Conservation (phyloP, 2,329 filamentous ascomycete species). For the Diatrype stigma region DNA sequence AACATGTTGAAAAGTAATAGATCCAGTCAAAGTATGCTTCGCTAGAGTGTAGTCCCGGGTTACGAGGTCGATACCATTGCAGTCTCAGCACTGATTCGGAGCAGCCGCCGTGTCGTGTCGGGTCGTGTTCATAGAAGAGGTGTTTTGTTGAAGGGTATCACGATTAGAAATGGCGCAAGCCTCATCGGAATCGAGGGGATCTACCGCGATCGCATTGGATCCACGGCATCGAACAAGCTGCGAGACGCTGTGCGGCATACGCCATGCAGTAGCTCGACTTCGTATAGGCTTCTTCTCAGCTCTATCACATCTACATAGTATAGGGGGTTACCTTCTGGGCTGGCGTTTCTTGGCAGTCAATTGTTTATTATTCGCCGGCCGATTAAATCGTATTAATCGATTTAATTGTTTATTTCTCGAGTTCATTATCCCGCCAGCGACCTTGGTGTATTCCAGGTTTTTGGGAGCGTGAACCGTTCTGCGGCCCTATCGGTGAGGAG, state of each 20-base stretch:
- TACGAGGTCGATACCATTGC: not conserved
- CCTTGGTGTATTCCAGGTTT: not conserved
- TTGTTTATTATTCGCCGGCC: not conserved
- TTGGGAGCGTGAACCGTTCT: not conserved
- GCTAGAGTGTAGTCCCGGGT: not conserved
- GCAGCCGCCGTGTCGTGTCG: not conserved
- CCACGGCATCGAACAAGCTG: not conserved
- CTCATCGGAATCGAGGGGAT: not conserved
- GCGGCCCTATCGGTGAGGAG: slow-evolving; percentile 8
- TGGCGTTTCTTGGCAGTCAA: not conserved
- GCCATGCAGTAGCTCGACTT: not conserved
- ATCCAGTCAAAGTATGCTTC: not conserved
- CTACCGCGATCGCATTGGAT: not conserved
- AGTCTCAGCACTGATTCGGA: not conserved
- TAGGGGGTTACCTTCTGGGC: not conserved
- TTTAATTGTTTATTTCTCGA: not conserved
- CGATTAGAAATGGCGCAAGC: slow-evolving; percentile 23
- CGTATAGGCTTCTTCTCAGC: not conserved
- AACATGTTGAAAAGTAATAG: not conserved
- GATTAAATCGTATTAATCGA: not conserved
- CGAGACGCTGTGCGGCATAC: not conserved
- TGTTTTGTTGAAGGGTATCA: slow-evolving; percentile 8
- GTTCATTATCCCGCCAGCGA: no score
- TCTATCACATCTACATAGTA: not conserved
- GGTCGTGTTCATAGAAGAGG: not conserved